phyloP scores from a whole-genome alignment of 257 asterid species.

The Nicotiana sylvestris region DNA sequence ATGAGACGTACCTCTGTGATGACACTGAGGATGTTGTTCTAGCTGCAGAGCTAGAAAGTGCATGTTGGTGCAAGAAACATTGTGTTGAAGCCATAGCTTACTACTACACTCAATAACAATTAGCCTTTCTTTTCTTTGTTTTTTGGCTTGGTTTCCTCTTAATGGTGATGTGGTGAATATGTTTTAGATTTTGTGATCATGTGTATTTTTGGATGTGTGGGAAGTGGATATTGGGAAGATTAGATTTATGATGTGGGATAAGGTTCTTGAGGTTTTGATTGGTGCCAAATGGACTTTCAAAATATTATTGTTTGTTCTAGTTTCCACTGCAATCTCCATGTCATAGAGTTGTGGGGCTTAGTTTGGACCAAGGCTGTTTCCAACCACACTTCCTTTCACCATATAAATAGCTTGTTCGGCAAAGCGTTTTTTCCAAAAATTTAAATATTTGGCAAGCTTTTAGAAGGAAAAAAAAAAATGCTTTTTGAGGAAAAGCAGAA shows the following conservation, averaged over 20 bases:
- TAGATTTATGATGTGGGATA: slow-evolving; percentile 48
- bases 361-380: background rate
- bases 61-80: slow-evolving; percentile 63
- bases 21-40: slow-evolving; percentile 20
- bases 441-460: too few species aligned
- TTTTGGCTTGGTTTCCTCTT: slow-evolving; percentile 8
- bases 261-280: slow-evolving; percentile 38
- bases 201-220: slow-evolving; percentile 16
- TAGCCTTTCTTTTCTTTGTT: background rate
- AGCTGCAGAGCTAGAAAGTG: slow-evolving; percentile 42
- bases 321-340: slow-evolving; percentile 36
- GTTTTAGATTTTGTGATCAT: slow-evolving; percentile 18
- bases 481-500: too few species aligned
- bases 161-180: background rate
- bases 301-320: slow-evolving; percentile 15
- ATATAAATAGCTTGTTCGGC: too few species aligned
- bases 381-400: slow-evolving; percentile 3
- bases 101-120: background rate
- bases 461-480: too few species aligned
- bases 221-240: slow-evolving; percentile 33
- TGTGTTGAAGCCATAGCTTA: slow-evolving; percentile 45
- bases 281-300: slow-evolving; percentile 36
- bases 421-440: too few species aligned
- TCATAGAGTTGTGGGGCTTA: slow-evolving; percentile 14
- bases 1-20: slow-evolving; percentile 19